Evolutionary conservation across 768 basidiomycete genomes (phyloP), one percentile per base, ranked within the genome.

Genomic region (Amanita subjunquillea): DNA sequence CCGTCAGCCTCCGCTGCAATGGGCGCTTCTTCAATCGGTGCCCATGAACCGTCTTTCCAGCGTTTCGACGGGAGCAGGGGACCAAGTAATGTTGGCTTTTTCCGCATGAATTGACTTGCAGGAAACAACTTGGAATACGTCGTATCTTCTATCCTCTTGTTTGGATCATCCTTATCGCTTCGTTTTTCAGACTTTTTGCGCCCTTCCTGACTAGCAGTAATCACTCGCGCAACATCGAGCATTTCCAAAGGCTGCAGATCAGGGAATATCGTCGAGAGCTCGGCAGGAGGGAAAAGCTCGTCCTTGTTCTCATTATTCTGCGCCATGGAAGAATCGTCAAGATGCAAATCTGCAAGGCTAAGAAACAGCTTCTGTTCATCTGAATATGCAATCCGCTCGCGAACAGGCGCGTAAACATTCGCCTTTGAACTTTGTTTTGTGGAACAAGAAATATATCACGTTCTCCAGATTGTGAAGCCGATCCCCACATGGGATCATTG

Each of bases 31-130:
- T 89, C 85, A 32, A 85, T 70, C 55, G 79, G 72, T 25, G 76
- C 60, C 82, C 85, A 89, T 38, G 69, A 69, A 1, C 77, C 85
- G 44, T 80, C 71, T 55, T 75, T 78, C 73, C 82, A 85, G 56
- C 83, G 83, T 60, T 76, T 83, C 4, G 87, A 79, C 5, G 95
- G 96, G 57, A 91, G 77, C 34, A 98, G 69, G 43, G 92, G 79
- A 8, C 91, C 84, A 32, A 97, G 72, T 25, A 99, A 76, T 2
- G 91, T 85, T 2, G 92, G 91, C 63, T 87, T 89, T 34, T 75
- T 70, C 51, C 80, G 73, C 85, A 96, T 89, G 63, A 95, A 85
- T 53, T 77, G 72, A 23, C 83, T 83, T 42, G 82, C 76, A 25
- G 90, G 85, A 23, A 80, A 79, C 25, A 97, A 69, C 56, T 86